A percentile compares a stretch with the other conserved stretches of the same genome.
Evolutionary conservation across 371 early-diverging fungal genomes (phyloP).

Genomic region (Chytridium lagenaria): DNA sequence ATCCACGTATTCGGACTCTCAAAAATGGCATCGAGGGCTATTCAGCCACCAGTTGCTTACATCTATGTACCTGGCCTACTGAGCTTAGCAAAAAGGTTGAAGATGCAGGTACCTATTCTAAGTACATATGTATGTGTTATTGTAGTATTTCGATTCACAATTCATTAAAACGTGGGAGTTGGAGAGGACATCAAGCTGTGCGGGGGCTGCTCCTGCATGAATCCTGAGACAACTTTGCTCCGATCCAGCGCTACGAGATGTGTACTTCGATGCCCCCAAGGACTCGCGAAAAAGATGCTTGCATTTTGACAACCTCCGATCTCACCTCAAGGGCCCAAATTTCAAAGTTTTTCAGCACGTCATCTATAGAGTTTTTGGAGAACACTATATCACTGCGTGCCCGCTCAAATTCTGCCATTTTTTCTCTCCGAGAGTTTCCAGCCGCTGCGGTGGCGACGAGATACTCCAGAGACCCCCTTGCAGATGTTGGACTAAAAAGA

Average conservation of each 20-base stretch:
- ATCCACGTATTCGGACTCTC: too few relatives aligned
- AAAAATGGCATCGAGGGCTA: too few relatives aligned
- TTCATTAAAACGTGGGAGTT: neutral
- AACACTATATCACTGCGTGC: neutral
- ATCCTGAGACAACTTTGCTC: neutral
- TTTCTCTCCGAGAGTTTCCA: neutral
- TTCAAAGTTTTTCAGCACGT: constrained; percentile 1
- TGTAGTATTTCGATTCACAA: neutral
- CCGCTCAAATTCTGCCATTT: neutral
- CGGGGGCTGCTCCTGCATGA: neutral
- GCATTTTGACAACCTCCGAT: neutral
- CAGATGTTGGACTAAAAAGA: constrained; percentile 12
- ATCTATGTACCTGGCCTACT: too few relatives aligned
- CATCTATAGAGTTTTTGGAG: neutral
- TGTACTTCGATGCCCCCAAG: too few relatives aligned
- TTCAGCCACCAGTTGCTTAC: too few relatives aligned
- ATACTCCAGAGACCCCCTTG: constrained; percentile 7
- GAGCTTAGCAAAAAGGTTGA: too few relatives aligned
- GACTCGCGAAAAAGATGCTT: too few relatives aligned
- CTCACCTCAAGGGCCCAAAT: constrained; percentile 5
- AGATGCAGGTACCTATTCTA: too few relatives aligned
- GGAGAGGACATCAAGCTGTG: neutral
- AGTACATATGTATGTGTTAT: too few relatives aligned
- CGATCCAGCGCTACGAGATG: neutral
- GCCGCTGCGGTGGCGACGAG: constrained; percentile 11